Evolutionary conservation across 177 flowering plant genomes (phyloP).

Genomic region (Tripterygium wilfordii): DNA sequence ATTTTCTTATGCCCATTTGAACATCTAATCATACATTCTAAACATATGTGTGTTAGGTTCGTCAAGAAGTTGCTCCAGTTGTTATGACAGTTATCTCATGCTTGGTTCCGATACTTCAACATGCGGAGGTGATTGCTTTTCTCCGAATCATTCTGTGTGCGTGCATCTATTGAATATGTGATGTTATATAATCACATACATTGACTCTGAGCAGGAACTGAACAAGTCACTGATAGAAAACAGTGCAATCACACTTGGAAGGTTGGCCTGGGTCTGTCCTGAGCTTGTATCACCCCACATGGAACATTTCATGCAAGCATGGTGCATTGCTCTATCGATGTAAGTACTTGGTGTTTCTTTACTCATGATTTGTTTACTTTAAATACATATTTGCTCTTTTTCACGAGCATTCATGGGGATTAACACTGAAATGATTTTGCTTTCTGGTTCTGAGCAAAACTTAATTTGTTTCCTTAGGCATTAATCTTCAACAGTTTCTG

Average conservation of each 20-base stretch:
- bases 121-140: constrained; percentile 66
- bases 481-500: not conserved
- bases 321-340: constrained; percentile 90
- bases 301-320: constrained; percentile 96
- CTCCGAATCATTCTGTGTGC: not conserved
- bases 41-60: constrained; percentile 82
- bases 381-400: too few species aligned
- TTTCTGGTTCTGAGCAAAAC: not conserved
- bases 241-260: constrained; percentile 94
- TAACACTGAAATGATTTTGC: too few species aligned
- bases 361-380: too few species aligned
- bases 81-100: constrained; percentile 69
- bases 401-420: too few species aligned
- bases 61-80: constrained; percentile 75
- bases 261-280: constrained; percentile 96
- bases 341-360: too few species aligned
- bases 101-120: constrained; percentile 84
- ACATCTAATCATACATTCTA: too few species aligned
- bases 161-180: not conserved
- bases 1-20: too few species aligned
- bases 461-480: too few species aligned
- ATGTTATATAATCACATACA: constrained; percentile 2
- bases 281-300: constrained; percentile 90
- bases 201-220: constrained; percentile 55
- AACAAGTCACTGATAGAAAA: constrained; percentile 93